These are phyloP conservation scores for Choanephora cucurbitarum DNA, from an alignment of 371 early-diverging fungal genomes.

Conservation along the genomic window DNA sequence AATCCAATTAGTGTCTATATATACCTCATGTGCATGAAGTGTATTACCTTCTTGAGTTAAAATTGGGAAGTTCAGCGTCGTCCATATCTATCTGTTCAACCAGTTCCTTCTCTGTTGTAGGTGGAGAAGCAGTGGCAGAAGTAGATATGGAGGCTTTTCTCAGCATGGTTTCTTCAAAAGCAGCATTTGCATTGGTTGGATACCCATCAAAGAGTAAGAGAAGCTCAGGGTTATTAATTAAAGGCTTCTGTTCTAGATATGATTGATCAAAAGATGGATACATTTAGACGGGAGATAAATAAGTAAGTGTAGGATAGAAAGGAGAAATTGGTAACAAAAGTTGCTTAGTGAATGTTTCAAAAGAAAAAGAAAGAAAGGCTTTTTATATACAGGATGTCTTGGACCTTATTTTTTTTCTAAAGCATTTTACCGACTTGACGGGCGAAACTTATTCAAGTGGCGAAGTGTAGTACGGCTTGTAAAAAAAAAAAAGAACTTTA, in stretches of 20 bases:
- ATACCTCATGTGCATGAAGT: too few species aligned
- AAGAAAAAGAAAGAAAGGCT: too few species aligned
- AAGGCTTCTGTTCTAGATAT: background rate
- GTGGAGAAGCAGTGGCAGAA: conserved; percentile 5
- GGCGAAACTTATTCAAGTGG: conserved; percentile 6
- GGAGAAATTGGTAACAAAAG: too few species aligned
- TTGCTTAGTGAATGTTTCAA: too few species aligned
- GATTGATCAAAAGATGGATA: background rate
- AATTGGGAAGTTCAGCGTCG: background rate
- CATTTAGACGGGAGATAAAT: background rate
- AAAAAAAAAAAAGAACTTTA: too few species aligned
- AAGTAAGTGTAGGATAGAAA: background rate
- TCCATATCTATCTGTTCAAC: background rate
- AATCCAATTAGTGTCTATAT: too few species aligned
- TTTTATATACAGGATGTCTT: background rate
- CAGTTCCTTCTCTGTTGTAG: conserved; percentile 2
- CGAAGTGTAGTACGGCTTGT: conserved; percentile 5
- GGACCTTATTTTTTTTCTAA: background rate
- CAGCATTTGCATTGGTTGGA: background rate
- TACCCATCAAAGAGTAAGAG: conserved; percentile 2
- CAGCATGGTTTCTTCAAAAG: background rate
- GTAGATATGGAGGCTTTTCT: background rate
- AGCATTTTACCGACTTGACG: conserved; percentile 3
- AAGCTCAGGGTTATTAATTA: background rate
- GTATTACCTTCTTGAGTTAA: conserved; percentile 7